These are phyloP conservation scores for Boletales sp. DNA, from an alignment of 768 basidiomycete genomes.

Conservation along the genomic window DNA sequence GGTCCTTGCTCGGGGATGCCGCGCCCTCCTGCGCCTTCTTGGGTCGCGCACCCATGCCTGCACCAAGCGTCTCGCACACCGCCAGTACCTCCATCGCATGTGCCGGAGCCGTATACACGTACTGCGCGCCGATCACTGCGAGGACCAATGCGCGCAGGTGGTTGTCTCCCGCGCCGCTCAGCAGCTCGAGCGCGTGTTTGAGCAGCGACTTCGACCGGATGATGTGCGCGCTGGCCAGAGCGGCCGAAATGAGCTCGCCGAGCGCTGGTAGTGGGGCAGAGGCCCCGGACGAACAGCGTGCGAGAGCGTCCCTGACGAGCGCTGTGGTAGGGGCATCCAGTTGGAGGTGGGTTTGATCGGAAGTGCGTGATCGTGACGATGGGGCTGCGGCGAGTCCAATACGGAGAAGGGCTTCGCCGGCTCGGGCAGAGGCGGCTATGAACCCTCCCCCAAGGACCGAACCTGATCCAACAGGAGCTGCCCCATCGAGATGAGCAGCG, in stretches of 20 bases:
- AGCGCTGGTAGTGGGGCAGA: conserved; percentile 18
- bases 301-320: conserved; percentile 25
- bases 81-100: conserved; percentile 64
- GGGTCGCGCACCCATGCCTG: conserved; percentile 53
- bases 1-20: conserved; percentile 22
- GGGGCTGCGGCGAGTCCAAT: conserved; percentile 38
- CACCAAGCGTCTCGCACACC: conserved; percentile 67
- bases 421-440: conserved; percentile 46
- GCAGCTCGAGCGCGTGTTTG: conserved; percentile 57
- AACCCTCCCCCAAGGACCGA: conserved; percentile 31
- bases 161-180: conserved; percentile 61
- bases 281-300: conserved; percentile 20
- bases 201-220: conserved; percentile 38
- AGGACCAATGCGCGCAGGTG: conserved; percentile 69
- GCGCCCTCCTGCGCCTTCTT: conserved; percentile 15
- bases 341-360: conserved; percentile 6
- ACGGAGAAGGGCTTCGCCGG: conserved; percentile 48
- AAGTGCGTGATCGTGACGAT: not conserved
- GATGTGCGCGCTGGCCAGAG: conserved; percentile 22
- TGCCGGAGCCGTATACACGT: conserved; percentile 64
- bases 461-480: conserved; percentile 23
- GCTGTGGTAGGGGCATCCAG: conserved; percentile 16
- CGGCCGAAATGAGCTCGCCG: conserved; percentile 16
- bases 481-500: conserved; percentile 48
- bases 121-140: conserved; percentile 65